Evolutionary conservation across 106 monocot genomes (phyloP), one percentile per base, ranked within the genome.

Genomic region (Dioscorea zingiberensis): DNA sequence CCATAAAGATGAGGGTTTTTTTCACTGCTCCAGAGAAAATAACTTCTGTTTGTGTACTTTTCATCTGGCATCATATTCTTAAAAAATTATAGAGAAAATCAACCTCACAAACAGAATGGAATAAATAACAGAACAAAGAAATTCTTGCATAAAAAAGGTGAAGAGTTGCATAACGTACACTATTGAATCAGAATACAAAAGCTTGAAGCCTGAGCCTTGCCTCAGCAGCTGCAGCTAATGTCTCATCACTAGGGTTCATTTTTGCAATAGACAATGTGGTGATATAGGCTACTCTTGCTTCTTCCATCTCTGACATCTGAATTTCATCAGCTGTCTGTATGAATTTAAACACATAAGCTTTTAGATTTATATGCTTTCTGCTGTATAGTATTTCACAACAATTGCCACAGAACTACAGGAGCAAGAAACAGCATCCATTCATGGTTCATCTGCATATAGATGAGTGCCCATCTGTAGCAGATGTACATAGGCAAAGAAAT

Each of bases 211-310:
- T 4, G 19, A 51, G 4, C 51, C 51, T 51, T 51, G 51, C 51
- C 51, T 51, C 51, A 51, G 51, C 51, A 18, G 51, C 51, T 51
- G 51, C 51, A 51, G 19, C 51, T 51, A 51, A 15, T 51, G 51
- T 18, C 51, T 51, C 18, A 2, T 51, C 51, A 19, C 51, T 13
- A 13, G 51, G 51, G 15, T 51, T 51, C 51, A 18, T 19, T 19
- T 51, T 51, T 13, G 51, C 51, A 51, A 19, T 19, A 51, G 51
- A 16, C 15, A 51, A 7, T 18, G 51, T 13, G 4, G 7, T 19
- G 19, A 51, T 51, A 15, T 51, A 51, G 3, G 15, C 51, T 51
- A 15, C 15, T 51, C 51, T 51, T 51, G 51, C 51, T 51, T 51
- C 51, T 19, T 51, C 51, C 15, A 51, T 51, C 51, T 19, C 51